These are phyloP conservation scores for Suhomyces choctaworum DNA, from an alignment of 1,139 yeast genomes.

Conservation along the genomic window DNA sequence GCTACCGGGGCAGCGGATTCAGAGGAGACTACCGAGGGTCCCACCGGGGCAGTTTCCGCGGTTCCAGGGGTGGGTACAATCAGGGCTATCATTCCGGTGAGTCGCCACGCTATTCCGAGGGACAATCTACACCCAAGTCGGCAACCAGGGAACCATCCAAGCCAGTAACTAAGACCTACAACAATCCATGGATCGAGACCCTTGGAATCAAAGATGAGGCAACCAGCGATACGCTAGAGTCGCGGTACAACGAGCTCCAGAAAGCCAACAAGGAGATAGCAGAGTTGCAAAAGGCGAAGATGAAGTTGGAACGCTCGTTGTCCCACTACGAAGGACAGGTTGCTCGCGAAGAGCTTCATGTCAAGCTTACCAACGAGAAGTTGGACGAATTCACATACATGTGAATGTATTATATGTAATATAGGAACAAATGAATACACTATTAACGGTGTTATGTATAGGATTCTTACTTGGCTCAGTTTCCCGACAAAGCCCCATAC, in stretches of 20 bases:
- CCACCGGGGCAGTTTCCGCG: constrained; percentile 2
- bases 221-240: constrained; percentile 20
- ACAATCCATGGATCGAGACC: constrained; percentile 25
- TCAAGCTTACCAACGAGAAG: constrained; percentile 40
- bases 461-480: too few species aligned
- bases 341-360: constrained; percentile 37
- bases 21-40: constrained; percentile 7
- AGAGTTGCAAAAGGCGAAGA: constrained; percentile 26
- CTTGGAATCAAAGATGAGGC: constrained; percentile 20
- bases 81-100: constrained; percentile 4
- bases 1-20: constrained; percentile 9
- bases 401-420: constrained; percentile 14
- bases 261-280: constrained; percentile 28
- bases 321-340: constrained; percentile 31
- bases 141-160: constrained; percentile 4
- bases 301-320: constrained; percentile 25
- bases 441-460: too few species aligned
- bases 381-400: constrained; percentile 43
- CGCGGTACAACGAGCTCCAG: constrained; percentile 22
- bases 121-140: not conserved
- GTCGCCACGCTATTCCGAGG: constrained; percentile 2
- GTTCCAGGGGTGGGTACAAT: not conserved
- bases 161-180: constrained; percentile 9
- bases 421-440: not conserved
- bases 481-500: too few species aligned